A percentile compares a stretch with the other conserved stretches of the same genome.
phyloP scores from a whole-genome alignment of 768 basidiomycete species.

The Lactarius quietus region DNA sequence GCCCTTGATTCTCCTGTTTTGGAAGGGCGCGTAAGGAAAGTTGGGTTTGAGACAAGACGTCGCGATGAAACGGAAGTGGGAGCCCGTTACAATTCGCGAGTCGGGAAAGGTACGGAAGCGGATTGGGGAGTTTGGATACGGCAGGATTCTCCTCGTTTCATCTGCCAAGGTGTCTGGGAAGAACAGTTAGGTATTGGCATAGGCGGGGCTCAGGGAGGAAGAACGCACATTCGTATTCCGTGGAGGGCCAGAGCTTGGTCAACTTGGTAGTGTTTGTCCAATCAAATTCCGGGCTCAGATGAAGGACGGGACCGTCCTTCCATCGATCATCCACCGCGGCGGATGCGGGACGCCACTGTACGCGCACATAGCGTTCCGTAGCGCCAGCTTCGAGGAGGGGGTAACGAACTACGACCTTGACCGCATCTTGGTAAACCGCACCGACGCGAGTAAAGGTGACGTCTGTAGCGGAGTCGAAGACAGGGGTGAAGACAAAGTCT shows the following conservation, averaged over 20 bases:
- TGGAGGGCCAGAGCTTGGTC: slow-evolving; percentile 61
- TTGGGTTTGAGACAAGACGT: slow-evolving; percentile 67
- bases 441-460: slow-evolving; percentile 68
- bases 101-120: slow-evolving; percentile 75
- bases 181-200: neutral
- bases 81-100: slow-evolving; percentile 48
- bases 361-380: slow-evolving; percentile 34
- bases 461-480: slow-evolving; percentile 49
- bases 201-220: slow-evolving; percentile 12
- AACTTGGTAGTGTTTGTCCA: slow-evolving; percentile 57
- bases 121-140: slow-evolving; percentile 50
- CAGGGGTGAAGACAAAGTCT: slow-evolving; percentile 56
- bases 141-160: slow-evolving; percentile 43
- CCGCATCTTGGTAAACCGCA: slow-evolving; percentile 60
- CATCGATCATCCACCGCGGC: slow-evolving; percentile 38
- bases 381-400: slow-evolving; percentile 37
- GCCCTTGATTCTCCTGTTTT: slow-evolving; percentile 53
- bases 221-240: slow-evolving; percentile 64
- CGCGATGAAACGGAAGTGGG: slow-evolving; percentile 64
- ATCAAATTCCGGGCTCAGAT: slow-evolving; percentile 44
- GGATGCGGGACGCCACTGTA: slow-evolving; percentile 44
- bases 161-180: slow-evolving; percentile 42
- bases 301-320: slow-evolving; percentile 52
- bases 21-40: slow-evolving; percentile 64
- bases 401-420: slow-evolving; percentile 61